Conservation (phyloP, 371 early-diverging fungal species). For the Mortierella sp. region DNA sequence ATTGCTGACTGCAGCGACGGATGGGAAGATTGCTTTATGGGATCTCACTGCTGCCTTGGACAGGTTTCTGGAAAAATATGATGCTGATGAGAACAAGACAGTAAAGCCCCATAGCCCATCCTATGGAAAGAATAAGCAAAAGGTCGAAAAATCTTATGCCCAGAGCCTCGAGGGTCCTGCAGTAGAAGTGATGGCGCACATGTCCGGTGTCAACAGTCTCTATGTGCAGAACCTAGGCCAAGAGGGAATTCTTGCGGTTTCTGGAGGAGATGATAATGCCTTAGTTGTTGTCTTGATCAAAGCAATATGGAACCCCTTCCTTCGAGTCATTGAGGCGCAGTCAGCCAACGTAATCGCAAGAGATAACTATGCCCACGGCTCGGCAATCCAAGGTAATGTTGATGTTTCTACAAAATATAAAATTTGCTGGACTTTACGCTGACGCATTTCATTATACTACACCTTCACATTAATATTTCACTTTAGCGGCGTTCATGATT, state of each 20-base stretch:
- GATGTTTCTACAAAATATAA: not conserved
- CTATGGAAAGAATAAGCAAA: conserved; percentile 32
- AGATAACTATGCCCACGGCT: conserved; percentile 65
- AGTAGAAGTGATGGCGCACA: conserved; percentile 56
- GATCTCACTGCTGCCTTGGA: conserved; percentile 59
- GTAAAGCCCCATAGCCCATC: conserved; percentile 28
- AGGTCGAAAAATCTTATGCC: conserved; percentile 22
- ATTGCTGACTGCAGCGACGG: conserved; percentile 71
- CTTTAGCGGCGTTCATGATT: conserved; percentile 60
- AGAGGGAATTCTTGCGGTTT: conserved; percentile 48
- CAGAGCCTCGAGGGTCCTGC: conserved; percentile 55
- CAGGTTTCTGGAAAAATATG: conserved; percentile 18
- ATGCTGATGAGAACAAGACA: conserved; percentile 18
- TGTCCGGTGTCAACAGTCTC: conserved; percentile 71
- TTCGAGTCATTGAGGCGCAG: conserved; percentile 20
- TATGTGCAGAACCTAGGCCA: conserved; percentile 51
- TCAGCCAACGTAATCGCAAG: conserved; percentile 47
- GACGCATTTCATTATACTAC: conserved; percentile 2
- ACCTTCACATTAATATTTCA: not conserved
- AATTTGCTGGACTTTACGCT: not conserved
- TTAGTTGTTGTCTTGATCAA: conserved; percentile 53
- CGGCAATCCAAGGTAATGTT: conserved; percentile 66
- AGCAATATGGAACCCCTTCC: conserved; percentile 31
- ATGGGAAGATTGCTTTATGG: conserved; percentile 70
- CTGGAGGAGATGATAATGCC: conserved; percentile 77